Evolutionary conservation across 2,329 filamentous ascomycete species (phyloP), one percentile per base, ranked within the genome.

Genomic region (Zasmidium angulare): DNA sequence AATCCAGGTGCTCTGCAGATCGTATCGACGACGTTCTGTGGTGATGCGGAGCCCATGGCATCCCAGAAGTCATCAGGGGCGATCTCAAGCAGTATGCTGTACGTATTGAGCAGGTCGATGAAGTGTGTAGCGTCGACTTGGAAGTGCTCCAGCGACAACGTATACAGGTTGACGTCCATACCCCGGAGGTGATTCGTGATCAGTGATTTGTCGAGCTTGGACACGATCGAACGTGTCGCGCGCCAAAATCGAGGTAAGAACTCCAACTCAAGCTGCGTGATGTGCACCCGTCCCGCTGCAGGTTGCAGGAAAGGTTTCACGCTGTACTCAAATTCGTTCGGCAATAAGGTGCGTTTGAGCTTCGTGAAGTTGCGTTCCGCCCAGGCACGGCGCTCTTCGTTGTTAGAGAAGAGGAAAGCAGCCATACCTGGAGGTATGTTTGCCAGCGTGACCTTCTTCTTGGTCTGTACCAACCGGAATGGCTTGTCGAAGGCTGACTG

Each of bases 51-150:
- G 53, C 89, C 88, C 77, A 96, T 88, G 1, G 91, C 88, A 68
- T 91, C 89, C 93, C 93, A 97, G 68, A 97, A 95, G 48, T 90
- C 89, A 56, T 84, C 84, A 0, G 91, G 84, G 0, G 90, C 89
- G 67, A 90, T 92, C 64, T 87, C 84, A 54, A 97, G 79, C 17
- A 97, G 82, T 12, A 80, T 80, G 48, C 84, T 85, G 61, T 96
- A 83, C 1, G 88, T 86, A 57, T 86, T 85, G 49, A 96, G 81
- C 17, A 95, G 80, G 59, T 87, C 82, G 12, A 86, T 80, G 59
- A 96, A 80, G 21, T 89, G 84, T 1, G 71, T 66, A 1, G 74
- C 75, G 22, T 77, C 71, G 3, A 81, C 63, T 19, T 78, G 77
- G 22, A 96, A 72, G 85, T 89, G 81, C 75, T 91, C 73, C 76